A percentile compares a stretch with the other conserved stretches of the same genome.
Evolutionary conservation across 2,329 filamentous ascomycete genomes (phyloP).

Genomic region (Arthrobotrys entomopaga): DNA sequence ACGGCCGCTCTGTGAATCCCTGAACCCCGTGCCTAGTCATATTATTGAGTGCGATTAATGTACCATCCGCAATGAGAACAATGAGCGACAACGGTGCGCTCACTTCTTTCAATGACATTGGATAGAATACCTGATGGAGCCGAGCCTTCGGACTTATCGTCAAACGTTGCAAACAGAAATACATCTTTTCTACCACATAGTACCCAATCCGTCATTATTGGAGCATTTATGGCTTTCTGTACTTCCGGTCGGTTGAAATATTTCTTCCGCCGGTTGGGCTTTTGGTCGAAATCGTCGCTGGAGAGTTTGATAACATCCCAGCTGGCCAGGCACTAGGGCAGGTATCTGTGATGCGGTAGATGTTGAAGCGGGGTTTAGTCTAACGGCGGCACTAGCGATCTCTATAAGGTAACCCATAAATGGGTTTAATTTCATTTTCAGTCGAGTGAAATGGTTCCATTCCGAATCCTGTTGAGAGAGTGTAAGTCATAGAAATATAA

Average conservation of each 20-base stretch:
- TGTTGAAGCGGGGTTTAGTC: slow-evolving; percentile 81
- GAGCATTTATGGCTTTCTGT: slow-evolving; percentile 74
- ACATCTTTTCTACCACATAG: slow-evolving; percentile 67
- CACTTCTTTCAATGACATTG: slow-evolving; percentile 76
- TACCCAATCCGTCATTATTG: slow-evolving; percentile 66
- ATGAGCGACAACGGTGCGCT: slow-evolving; percentile 78
- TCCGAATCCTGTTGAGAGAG: slow-evolving; percentile 1
- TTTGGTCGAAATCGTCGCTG: slow-evolving; percentile 64
- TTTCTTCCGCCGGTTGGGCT: slow-evolving; percentile 70
- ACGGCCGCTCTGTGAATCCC: slow-evolving; percentile 73
- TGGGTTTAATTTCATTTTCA: not conserved
- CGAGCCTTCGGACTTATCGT: slow-evolving; percentile 67
- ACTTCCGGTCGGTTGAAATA: slow-evolving; percentile 79
- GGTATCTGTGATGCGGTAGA: slow-evolving; percentile 76
- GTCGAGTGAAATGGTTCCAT: not conserved
- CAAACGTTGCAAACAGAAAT: slow-evolving; percentile 65
- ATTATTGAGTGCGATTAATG: slow-evolving; percentile 59
- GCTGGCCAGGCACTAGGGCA: slow-evolving; percentile 63
- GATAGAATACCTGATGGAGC: slow-evolving; percentile 72
- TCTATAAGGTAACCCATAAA: slow-evolving; percentile 57
- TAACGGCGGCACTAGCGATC: slow-evolving; percentile 67
- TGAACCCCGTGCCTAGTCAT: slow-evolving; percentile 62
- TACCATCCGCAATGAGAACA: slow-evolving; percentile 75
- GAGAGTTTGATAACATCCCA: slow-evolving; percentile 58
- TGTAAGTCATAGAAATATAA: no score